These are phyloP conservation scores for Nosema granulosis DNA, from an alignment of 371 early-diverging fungal genomes.

Conservation along the genomic window DNA sequence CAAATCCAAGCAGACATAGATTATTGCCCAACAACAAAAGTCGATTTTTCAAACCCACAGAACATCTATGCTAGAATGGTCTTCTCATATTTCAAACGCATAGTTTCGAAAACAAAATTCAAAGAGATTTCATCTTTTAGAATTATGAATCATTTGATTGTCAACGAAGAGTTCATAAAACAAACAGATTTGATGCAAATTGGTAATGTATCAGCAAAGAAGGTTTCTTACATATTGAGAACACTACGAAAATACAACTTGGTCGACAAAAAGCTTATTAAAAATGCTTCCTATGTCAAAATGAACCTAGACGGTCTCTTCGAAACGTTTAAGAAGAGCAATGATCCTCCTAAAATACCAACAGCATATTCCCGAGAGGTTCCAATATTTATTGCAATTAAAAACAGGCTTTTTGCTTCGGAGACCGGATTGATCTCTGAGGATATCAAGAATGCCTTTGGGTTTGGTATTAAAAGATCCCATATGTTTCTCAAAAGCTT, in stretches of 20 bases:
- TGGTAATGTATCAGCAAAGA: background rate
- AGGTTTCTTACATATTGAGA: constrained; percentile 3
- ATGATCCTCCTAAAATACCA: background rate
- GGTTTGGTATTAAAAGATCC: constrained; percentile 32
- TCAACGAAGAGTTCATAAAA: background rate
- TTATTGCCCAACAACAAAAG: background rate
- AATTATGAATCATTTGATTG: constrained; percentile 10
- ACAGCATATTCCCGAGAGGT: constrained; percentile 1
- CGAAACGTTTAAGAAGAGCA: background rate
- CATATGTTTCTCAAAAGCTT: constrained; percentile 38
- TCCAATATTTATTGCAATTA: constrained; percentile 39
- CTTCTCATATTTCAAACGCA: background rate
- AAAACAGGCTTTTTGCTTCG: constrained; percentile 8
- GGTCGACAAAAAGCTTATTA: background rate
- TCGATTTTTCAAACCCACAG: background rate
- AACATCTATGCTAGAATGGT: background rate
- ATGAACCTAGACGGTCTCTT: background rate
- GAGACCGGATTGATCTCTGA: constrained; percentile 34
- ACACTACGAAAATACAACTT: background rate
- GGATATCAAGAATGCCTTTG: constrained; percentile 41
- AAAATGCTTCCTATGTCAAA: background rate
- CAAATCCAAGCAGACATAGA: background rate
- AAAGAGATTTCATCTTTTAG: background rate
- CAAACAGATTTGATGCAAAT: background rate
- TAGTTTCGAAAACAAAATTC: background rate